phyloP scores from a whole-genome alignment of 129 eudicot species.

The Lactuca sativa region DNA sequence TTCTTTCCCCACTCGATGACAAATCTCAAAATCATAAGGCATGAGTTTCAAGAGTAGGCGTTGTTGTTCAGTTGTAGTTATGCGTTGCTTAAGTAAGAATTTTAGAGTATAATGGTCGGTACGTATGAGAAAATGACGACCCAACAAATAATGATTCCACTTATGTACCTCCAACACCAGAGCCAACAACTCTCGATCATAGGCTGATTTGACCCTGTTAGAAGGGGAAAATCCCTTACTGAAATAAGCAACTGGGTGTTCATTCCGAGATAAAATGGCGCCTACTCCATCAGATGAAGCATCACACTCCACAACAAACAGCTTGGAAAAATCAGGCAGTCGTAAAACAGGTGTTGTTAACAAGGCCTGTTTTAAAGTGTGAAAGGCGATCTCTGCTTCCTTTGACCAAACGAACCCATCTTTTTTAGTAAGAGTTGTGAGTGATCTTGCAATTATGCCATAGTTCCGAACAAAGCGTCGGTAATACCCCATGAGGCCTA shows the following conservation, averaged over 20 bases:
- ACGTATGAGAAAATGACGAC: background rate
- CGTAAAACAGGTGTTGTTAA: background rate
- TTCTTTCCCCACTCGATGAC: background rate
- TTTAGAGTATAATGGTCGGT: background rate
- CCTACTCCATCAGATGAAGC: background rate
- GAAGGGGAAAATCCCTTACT: background rate
- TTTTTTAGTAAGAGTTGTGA: background rate
- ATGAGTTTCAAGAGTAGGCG: background rate
- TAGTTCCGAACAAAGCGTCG: background rate
- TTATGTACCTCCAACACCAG: background rate
- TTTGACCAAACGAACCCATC: background rate
- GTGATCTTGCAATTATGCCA: background rate
- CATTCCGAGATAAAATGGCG: background rate
- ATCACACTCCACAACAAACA: background rate
- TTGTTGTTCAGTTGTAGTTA: background rate
- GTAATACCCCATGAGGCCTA: background rate
- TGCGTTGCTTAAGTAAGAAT: background rate
- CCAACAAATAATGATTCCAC: constrained; percentile 10
- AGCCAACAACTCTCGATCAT: background rate
- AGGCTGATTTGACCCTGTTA: background rate
- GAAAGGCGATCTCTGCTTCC: too few relatives aligned
- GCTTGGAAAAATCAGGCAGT: background rate
- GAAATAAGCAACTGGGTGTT: background rate
- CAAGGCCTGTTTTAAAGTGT: background rate
- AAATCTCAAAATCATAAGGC: background rate